Percentiles rank a stretch among this genome's conserved stretches.
Evolutionary conservation across 257 asterid genomes (phyloP).

Genomic region (Ligustrum vulgare): DNA sequence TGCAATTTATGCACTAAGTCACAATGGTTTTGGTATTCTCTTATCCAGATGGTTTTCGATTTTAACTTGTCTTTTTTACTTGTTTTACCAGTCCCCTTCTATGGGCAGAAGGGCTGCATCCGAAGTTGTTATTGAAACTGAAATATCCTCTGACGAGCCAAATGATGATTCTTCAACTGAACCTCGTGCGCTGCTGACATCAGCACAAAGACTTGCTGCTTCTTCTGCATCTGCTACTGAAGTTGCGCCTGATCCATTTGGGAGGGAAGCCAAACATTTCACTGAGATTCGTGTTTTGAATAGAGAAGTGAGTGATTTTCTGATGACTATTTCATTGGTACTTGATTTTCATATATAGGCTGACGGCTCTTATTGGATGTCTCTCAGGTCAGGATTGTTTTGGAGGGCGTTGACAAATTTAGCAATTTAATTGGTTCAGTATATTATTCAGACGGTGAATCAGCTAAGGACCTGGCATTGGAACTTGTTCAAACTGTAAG

Average conservation of each 20-base stretch:
- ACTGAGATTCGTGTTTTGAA: slow-evolving; percentile 88
- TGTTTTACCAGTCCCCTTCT: slow-evolving; percentile 75
- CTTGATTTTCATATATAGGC: not conserved
- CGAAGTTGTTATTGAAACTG: slow-evolving; percentile 47
- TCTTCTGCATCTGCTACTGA: slow-evolving; percentile 58
- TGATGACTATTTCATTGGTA: not conserved
- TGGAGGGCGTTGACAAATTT: slow-evolving; percentile 94
- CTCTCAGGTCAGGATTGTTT: slow-evolving; percentile 84
- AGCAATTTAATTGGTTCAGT: slow-evolving; percentile 89
- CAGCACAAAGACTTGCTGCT: slow-evolving; percentile 90
- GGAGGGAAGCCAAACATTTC: slow-evolving; percentile 95
- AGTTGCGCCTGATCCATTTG: slow-evolving; percentile 83
- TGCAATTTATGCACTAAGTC: not conserved
- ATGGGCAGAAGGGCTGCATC: slow-evolving; percentile 78
- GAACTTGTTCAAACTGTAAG: slow-evolving; percentile 92
- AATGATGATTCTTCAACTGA: slow-evolving; percentile 67
- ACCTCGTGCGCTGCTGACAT: slow-evolving; percentile 66
- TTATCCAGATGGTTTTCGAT: not conserved
- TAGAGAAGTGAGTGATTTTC: slow-evolving; percentile 73
- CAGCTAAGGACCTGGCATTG: slow-evolving; percentile 82
- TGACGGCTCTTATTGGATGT: slow-evolving; percentile 13
- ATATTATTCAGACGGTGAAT: slow-evolving; percentile 85
- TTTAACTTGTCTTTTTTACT: not conserved
- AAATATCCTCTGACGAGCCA: slow-evolving; percentile 52
- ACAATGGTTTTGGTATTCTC: not conserved